These are phyloP conservation scores for Sutorius eximius DNA, from an alignment of 1,284 basidiomycete species.

Conservation along the genomic window DNA sequence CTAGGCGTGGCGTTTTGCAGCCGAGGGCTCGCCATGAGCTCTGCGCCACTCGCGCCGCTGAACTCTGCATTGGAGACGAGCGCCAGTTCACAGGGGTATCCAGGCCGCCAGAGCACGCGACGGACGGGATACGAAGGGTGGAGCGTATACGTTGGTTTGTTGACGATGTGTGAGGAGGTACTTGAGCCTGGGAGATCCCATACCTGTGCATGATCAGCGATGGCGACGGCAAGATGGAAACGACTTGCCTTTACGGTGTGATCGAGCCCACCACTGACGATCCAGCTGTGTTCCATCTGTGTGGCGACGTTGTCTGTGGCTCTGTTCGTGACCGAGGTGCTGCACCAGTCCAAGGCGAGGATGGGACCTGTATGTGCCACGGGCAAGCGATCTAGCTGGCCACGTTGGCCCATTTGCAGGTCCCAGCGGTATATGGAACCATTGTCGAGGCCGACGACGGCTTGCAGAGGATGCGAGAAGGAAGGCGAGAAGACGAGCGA, in stretches of 20 bases:
- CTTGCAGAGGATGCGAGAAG: constrained; percentile 62
- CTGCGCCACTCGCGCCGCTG: constrained; percentile 34
- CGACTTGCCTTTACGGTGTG: constrained; percentile 69
- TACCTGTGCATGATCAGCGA: constrained; percentile 44
- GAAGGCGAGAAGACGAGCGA: constrained; percentile 73
- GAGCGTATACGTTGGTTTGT: constrained; percentile 68
- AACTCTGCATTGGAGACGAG: constrained; percentile 69
- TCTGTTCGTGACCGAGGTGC: constrained; percentile 28
- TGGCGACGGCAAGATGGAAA: neutral
- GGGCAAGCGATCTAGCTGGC: constrained; percentile 69
- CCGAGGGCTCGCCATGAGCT: constrained; percentile 34
- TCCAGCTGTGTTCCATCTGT: constrained; percentile 56
- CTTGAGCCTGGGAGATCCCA: constrained; percentile 70
- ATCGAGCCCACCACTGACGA: constrained; percentile 82
- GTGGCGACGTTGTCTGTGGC: constrained; percentile 22
- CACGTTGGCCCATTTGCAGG: constrained; percentile 69
- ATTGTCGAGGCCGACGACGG: constrained; percentile 78
- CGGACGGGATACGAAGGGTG: constrained; percentile 77
- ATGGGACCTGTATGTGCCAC: constrained; percentile 80
- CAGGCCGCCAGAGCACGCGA: constrained; percentile 76
- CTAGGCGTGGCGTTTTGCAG: constrained; percentile 26
- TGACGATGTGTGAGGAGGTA: constrained; percentile 51
- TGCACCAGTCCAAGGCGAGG: constrained; percentile 76
- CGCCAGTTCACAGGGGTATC: constrained; percentile 78
- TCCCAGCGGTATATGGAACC: constrained; percentile 78